Conservation (phyloP, 163 green algal species). For the Volvox carteri region DNA sequence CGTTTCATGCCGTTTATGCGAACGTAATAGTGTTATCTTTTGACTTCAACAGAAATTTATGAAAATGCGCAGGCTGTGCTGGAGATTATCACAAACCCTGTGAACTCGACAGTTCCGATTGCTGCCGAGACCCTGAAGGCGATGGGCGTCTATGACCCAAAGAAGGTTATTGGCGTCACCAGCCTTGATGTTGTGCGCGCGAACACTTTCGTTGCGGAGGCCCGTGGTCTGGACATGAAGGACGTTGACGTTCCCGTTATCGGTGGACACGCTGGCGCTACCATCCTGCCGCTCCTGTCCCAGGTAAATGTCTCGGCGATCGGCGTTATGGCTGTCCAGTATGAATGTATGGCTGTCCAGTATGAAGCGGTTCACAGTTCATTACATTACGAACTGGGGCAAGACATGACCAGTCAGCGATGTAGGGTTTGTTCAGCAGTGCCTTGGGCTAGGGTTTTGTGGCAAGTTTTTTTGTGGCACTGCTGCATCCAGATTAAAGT, state of each 20-base stretch:
- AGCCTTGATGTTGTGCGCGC: slow-evolving; percentile 91
- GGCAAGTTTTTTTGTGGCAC: no score
- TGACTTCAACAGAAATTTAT: background rate
- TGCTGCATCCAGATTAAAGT: no score
- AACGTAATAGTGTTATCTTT: background rate
- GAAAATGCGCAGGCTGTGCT: slow-evolving; percentile 85
- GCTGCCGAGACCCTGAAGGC: slow-evolving; percentile 94
- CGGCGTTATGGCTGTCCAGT: no score
- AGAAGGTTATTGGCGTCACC: slow-evolving; percentile 94
- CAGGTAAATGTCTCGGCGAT: no score
- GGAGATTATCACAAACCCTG: slow-evolving; percentile 99
- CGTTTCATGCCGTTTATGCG: background rate
- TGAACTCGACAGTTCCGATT: slow-evolving; percentile 99
- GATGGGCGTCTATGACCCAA: slow-evolving; percentile 91
- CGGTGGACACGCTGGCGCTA: slow-evolving; percentile 96
- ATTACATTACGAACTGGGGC: no score
- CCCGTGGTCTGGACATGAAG: slow-evolving; percentile 88
- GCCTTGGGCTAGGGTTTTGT: no score
- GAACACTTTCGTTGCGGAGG: slow-evolving; percentile 97
- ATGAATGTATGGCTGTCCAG: no score
- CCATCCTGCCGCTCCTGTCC: slow-evolving; percentile 98
- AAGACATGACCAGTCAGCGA: no score
- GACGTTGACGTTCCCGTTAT: slow-evolving; percentile 98
- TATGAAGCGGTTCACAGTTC: no score
- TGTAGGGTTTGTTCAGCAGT: no score